Evolutionary conservation across 768 basidiomycete species (phyloP).

Genomic region (Favolaschia claudopus): DNA sequence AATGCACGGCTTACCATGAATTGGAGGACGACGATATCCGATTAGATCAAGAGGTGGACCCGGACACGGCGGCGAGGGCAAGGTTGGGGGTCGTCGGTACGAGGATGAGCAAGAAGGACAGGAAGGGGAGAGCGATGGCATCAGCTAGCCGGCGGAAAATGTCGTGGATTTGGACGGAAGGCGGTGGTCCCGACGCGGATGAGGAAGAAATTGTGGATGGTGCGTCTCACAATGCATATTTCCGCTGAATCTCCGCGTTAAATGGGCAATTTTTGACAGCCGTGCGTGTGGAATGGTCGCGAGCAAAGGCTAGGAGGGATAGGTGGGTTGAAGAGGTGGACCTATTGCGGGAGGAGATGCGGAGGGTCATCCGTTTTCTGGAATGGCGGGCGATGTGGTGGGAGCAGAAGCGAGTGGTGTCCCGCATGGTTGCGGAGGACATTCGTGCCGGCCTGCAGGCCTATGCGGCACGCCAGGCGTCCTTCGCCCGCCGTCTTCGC

Average conservation of each 20-base stretch:
- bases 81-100: too few species aligned
- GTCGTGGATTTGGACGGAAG: constrained; percentile 18
- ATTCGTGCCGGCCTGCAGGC: too few species aligned
- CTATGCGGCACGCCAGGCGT: too few species aligned
- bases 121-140: background rate
- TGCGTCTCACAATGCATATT: background rate
- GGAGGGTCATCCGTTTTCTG: constrained; percentile 15
- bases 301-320: constrained; percentile 1
- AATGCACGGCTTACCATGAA: too few species aligned
- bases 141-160: background rate
- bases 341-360: constrained; percentile 28
- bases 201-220: background rate
- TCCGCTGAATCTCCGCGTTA: background rate
- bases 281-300: constrained; percentile 20
- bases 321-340: constrained; percentile 21
- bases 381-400: constrained; percentile 17
- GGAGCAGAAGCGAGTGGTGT: background rate
- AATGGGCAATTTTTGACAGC: constrained; percentile 5
- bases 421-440: too few species aligned
- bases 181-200: background rate
- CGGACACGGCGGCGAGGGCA: too few species aligned
- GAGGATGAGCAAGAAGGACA: too few species aligned
- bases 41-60: too few species aligned
- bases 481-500: too few species aligned
- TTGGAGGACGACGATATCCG: too few species aligned